Conservation (phyloP, 2,329 filamentous ascomycete genomes). For the Neofusicoccum umdonicola region DNA sequence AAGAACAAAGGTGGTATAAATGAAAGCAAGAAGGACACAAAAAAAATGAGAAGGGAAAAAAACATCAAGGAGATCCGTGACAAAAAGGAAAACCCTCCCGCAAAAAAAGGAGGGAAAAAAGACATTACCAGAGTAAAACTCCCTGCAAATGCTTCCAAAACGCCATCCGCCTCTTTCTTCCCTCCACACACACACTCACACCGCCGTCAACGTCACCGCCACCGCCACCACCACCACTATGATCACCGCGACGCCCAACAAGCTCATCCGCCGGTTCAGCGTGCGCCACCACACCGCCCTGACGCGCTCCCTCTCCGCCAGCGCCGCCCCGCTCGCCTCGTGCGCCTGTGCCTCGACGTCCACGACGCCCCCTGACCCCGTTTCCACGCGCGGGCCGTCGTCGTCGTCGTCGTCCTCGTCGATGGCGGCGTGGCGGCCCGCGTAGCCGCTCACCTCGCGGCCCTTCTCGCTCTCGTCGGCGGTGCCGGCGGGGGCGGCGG, state of each 20-base stretch:
- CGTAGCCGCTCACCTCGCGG: too few relatives aligned
- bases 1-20: background rate
- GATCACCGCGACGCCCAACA: background rate
- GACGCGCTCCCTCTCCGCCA: background rate
- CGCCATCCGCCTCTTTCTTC: too few relatives aligned
- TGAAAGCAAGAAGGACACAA: background rate
- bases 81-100: background rate
- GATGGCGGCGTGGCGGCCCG: too few relatives aligned
- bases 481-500: too few relatives aligned
- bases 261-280: constrained; percentile 10
- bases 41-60: background rate
- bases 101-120: background rate
- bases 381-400: background rate
- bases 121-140: background rate
- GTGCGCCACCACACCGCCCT: constrained; percentile 7
- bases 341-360: background rate
- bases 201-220: background rate
- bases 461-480: background rate
- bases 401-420: background rate
- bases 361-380: background rate
- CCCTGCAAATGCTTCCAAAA: background rate
- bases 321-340: background rate
- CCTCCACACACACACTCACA: background rate
- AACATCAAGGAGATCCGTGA: background rate
- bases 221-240: background rate